Percentiles rank a stretch among this genome's conserved stretches.
These are phyloP conservation scores for Leccinum subatratum DNA, from an alignment of 1,284 basidiomycete genomes.

Conservation along the genomic window DNA sequence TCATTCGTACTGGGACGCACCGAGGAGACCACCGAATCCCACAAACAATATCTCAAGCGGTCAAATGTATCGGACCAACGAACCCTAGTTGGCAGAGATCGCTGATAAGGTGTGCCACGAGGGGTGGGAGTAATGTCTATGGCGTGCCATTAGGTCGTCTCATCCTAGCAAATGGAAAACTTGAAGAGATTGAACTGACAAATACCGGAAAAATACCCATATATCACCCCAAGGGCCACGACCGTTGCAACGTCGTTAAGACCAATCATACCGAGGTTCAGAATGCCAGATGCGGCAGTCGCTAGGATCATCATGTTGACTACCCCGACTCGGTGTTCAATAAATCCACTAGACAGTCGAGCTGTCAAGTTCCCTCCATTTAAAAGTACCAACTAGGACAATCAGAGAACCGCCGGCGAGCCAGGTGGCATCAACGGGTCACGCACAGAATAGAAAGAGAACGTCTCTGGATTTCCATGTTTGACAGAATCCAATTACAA, in stretches of 20 bases:
- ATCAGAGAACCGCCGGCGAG: not conserved
- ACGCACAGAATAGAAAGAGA: not conserved
- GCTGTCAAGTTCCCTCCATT: not conserved
- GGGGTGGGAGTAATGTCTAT: not conserved
- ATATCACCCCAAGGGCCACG: not conserved
- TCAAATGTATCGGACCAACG: not conserved
- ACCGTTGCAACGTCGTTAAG: not conserved
- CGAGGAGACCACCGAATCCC: not conserved
- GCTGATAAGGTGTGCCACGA: not conserved
- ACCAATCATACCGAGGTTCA: not conserved
- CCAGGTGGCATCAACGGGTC: not conserved
- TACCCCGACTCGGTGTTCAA: not conserved
- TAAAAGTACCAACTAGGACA: not conserved
- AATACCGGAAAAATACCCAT: not conserved
- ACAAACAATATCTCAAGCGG: not conserved
- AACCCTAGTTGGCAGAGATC: not conserved
- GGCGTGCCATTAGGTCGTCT: not conserved
- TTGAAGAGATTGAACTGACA: not conserved
- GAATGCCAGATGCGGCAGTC: not conserved
- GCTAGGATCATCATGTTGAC: not conserved
- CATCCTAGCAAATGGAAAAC: not conserved
- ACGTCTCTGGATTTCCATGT: not conserved
- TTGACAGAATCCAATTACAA: not conserved
- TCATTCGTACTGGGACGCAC: not conserved
- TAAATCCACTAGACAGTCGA: not conserved